Evolutionary conservation across 2,329 filamentous ascomycete genomes (phyloP), one percentile per base, ranked within the genome.

Genomic region (Torrubiellomyces zombiae): DNA sequence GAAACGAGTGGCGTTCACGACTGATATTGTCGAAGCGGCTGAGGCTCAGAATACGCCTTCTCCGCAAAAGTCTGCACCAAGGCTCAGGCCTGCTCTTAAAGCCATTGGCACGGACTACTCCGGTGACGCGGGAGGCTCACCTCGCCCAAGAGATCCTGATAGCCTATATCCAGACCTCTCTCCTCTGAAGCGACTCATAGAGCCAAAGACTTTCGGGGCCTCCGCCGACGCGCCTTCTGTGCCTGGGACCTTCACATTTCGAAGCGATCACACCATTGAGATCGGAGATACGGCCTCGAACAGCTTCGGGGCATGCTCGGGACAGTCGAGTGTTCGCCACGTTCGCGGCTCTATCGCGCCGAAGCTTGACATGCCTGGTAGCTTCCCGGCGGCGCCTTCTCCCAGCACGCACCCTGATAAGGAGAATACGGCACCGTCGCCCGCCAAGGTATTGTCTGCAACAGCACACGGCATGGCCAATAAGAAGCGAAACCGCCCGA

Each of bases 1-100:
- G 11, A 92, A 91, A 55, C 75, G 68, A 28, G 80, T 92, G 18
- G 73, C 78, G 25, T 93, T 92, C 40, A 82, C 77, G 0, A 75
- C 74, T 0, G 72, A 70, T 32, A 73, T 74, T 18, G 65, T 79
- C 33, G 51, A 53, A 11, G 48, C 53, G 7, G 45, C 50, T 0
- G 36, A 53, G 24, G 35, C 42, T 1, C 58, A 65, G 30, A 53
- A 59, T 29, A 66, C 67, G 2, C 68, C 69, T 6, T 69, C 69
- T 3, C 63, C 66, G 4, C 42, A 63, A 34, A 69, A 70, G 39
- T 43, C 45, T 17, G 51, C 61, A 12, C 51, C 59, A 22, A 55
- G 54, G 28, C 55, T 55, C 12, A 49, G 49, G 20, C 41, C 51
- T 9, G 43, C 50, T 15, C 30, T 37, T 23, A 31, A 28, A 14